Evolutionary conservation across 1,284 basidiomycete genomes (phyloP).

Genomic region (Sutorius eximius): DNA sequence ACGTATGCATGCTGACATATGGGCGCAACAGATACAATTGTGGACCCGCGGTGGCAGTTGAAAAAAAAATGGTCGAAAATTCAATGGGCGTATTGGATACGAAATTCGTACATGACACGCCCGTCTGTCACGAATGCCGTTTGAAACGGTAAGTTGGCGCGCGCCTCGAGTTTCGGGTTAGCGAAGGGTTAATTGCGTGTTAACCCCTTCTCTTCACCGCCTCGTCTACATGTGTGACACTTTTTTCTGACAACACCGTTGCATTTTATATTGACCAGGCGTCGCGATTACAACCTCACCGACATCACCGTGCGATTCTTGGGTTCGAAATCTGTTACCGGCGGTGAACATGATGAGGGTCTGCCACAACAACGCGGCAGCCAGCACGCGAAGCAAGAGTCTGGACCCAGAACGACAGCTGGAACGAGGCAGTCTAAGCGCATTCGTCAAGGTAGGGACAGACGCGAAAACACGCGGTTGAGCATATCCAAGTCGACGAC

Average conservation of each 20-base stretch:
- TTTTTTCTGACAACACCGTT: conserved; percentile 18
- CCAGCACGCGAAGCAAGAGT: conserved; percentile 29
- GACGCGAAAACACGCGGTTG: conserved; percentile 50
- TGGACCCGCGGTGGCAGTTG: conserved; percentile 56
- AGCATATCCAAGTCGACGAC: conserved; percentile 63
- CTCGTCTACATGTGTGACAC: conserved; percentile 4
- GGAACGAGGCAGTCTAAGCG: conserved; percentile 64
- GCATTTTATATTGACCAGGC: conserved; percentile 37
- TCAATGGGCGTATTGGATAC: conserved; percentile 29
- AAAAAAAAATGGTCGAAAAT: conserved; percentile 40
- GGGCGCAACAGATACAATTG: conserved; percentile 51
- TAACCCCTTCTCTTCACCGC: background rate
- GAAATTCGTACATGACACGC: conserved; percentile 47
- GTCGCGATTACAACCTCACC: conserved; percentile 50
- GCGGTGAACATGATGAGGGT: conserved; percentile 28
- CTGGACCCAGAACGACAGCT: conserved; percentile 25
- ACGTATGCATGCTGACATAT: conserved; percentile 16
- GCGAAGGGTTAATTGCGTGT: conserved; percentile 11
- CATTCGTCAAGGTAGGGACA: conserved; percentile 54
- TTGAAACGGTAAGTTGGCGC: conserved; percentile 49
- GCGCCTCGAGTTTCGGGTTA: conserved; percentile 11
- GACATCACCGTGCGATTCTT: conserved; percentile 50
- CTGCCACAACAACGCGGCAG: conserved; percentile 19
- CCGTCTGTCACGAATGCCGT: conserved; percentile 64
- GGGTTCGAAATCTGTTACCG: conserved; percentile 24